Evolutionary conservation across 805 yeast genomes (phyloP).

Genomic region (Saturnispora silvae): DNA sequence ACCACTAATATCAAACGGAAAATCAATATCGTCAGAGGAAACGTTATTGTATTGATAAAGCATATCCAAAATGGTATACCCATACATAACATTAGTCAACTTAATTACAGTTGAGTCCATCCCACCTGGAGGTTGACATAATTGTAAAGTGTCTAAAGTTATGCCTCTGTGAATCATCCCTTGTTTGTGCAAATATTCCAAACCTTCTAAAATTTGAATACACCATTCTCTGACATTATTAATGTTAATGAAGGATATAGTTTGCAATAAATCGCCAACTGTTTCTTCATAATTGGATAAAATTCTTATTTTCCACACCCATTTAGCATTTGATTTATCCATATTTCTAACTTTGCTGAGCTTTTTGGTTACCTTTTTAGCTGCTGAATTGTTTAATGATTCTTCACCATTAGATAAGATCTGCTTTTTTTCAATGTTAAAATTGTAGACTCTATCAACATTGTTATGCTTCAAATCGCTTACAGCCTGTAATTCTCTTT

Average conservation of each 20-base stretch:
- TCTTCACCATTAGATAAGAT: conserved; percentile 21
- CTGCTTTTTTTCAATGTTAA: conserved; percentile 51
- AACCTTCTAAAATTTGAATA: conserved; percentile 72
- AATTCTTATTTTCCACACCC: conserved; percentile 57
- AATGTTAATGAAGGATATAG: conserved; percentile 57
- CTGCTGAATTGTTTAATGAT: conserved; percentile 25
- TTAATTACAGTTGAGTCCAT: conserved; percentile 49
- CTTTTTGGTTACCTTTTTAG: conserved; percentile 25
- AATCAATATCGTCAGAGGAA: conserved; percentile 14
- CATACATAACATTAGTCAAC: conserved; percentile 50
- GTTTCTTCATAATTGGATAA: conserved; percentile 55
- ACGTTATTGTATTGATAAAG: conserved; percentile 24
- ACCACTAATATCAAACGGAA: conserved; percentile 23
- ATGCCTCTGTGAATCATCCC: conserved; percentile 71
- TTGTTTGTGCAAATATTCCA: conserved; percentile 76
- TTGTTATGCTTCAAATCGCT: conserved; percentile 53
- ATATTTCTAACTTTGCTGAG: conserved; percentile 10
- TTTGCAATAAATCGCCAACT: conserved; percentile 52
- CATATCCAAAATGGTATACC: conserved; percentile 36
- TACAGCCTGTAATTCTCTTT: conserved; percentile 60
- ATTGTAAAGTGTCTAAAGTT: conserved; percentile 46
- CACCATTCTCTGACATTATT: conserved; percentile 82
- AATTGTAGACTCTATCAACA: conserved; percentile 56
- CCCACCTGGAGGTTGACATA: conserved; percentile 37
- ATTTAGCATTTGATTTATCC: conserved; percentile 18